These are phyloP conservation scores for Trichoderma orchidacearum DNA, from an alignment of 495 filamentous ascomycete genomes.

Conservation along the genomic window DNA sequence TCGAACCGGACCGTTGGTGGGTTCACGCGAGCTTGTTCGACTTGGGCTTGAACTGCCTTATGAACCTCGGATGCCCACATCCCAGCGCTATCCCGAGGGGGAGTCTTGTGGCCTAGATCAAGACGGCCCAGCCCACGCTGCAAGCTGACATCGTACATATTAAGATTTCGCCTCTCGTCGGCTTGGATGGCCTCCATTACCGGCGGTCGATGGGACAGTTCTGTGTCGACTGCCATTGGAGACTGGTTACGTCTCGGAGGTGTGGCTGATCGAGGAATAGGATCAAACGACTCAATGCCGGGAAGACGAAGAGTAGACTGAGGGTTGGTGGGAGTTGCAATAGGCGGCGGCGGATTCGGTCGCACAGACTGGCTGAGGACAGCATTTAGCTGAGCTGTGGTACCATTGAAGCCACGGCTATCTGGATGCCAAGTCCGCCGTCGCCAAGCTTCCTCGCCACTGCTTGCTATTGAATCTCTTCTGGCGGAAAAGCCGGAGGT, in stretches of 20 bases:
- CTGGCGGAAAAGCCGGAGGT: slow-evolving; percentile 47
- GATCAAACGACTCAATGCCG: slow-evolving; percentile 84
- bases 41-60: slow-evolving; percentile 33
- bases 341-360: slow-evolving; percentile 37
- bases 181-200: slow-evolving; percentile 27
- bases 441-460: slow-evolving; percentile 62
- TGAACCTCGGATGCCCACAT: slow-evolving; percentile 36
- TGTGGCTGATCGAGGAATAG: slow-evolving; percentile 46
- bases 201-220: slow-evolving; percentile 24
- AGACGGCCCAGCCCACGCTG: slow-evolving; percentile 62
- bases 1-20: slow-evolving; percentile 34
- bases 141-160: slow-evolving; percentile 64
- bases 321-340: slow-evolving; percentile 25
- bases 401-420: slow-evolving; percentile 32
- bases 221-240: slow-evolving; percentile 54
- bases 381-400: slow-evolving; percentile 22
- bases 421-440: slow-evolving; percentile 85
- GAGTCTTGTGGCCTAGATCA: slow-evolving; percentile 48
- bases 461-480: slow-evolving; percentile 45
- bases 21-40: slow-evolving; percentile 22
- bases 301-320: slow-evolving; percentile 47
- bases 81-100: slow-evolving; percentile 39
- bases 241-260: slow-evolving; percentile 50
- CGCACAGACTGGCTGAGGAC: slow-evolving; percentile 28
- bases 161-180: slow-evolving; percentile 46